These are phyloP conservation scores for Ceratocystis harringtonii DNA, from an alignment of 2,329 filamentous ascomycete species.

Conservation along the genomic window DNA sequence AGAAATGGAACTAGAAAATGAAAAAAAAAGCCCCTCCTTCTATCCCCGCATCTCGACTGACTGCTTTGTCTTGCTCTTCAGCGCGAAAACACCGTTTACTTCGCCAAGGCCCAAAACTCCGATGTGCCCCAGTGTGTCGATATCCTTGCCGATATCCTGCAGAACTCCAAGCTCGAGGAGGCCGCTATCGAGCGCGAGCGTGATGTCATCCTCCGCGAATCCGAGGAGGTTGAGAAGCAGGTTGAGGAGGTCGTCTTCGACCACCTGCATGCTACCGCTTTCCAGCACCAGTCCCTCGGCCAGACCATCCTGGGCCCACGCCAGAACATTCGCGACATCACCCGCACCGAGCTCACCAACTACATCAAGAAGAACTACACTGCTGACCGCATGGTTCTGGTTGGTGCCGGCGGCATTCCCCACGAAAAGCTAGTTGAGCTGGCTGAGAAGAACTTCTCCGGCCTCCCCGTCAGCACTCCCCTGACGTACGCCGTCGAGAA, in stretches of 20 bases:
- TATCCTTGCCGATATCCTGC: conserved; percentile 96
- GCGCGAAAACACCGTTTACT: conserved; percentile 99
- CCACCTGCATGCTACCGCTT: conserved; percentile 95
- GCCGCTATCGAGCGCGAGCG: conserved; percentile 91
- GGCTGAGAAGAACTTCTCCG: conserved; percentile 87
- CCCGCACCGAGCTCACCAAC: conserved; percentile 73
- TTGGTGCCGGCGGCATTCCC: conserved; percentile 84
- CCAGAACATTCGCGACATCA: conserved; percentile 96
- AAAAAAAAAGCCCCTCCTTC: not conserved
- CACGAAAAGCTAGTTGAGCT: conserved; percentile 90
- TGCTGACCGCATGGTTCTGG: conserved; percentile 97
- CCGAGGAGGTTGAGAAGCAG: conserved; percentile 99
- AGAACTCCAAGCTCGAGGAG: conserved; percentile 96
- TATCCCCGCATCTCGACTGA: conserved; percentile 12
- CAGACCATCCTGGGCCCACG: conserved; percentile 95
- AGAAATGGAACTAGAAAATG: not conserved
- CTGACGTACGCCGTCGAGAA: conserved; percentile 66
- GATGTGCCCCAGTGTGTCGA: conserved; percentile 94
- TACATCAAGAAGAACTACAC: conserved; percentile 99
- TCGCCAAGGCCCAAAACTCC: conserved; percentile 97
- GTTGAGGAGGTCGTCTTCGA: conserved; percentile 99
- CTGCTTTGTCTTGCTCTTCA: conserved; percentile 24
- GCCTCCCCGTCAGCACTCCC: conserved; percentile 59
- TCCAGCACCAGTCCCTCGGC: conserved; percentile 88
- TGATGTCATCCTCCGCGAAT: conserved; percentile 95